Base-by-base conservation (phyloP, 352 stramenopile genomes). In the Globisporangium perplexum region DNA sequence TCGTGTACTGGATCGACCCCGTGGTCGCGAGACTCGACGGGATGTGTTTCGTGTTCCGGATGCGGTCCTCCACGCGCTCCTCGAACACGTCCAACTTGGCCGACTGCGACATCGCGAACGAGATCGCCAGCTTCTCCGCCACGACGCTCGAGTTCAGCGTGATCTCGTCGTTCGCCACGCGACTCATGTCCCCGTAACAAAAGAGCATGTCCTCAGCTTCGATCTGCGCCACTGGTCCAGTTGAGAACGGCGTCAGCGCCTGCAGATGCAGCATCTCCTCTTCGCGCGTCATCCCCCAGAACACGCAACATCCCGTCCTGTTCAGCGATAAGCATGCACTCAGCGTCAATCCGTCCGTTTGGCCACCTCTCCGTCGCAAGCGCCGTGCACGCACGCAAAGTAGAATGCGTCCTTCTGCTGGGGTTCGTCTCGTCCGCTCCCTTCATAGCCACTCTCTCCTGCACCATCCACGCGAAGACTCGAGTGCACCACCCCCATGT, bases 41-140 rank as follows among this genome's bases (percentile, higher is more conserved):
- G 42, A 97, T 96, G 47, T 93, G 77, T 55, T 83, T 84, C 26
- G 84, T 93, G 30, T 78, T 86, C 38, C 74, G 75, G 43, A 95
- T 96, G 12, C 77, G 84, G 15, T 86, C 64, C 57, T 96, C 83
- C 36, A 96, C 83, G 45, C 82, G 80, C 48, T 83, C 80, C 62
- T 98, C 93, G 65, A 97, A 97, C 6, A 96, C 84, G 44, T 94
- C 85, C 17, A 98, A 69, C 54, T 96, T 96, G 26, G 83, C 83
- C 17, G 85, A 97, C 66, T 98, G 93, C 8, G 90, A 78, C 71
- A 98, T 86, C 12, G 92, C 89, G 63, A 96, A 97, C 14, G 78
- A 93, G 12, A 97, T 76, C 20, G 89, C 86, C 6, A 98, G 80
- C 60, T 94, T 96, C 65, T 98, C 90, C 2, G 78, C 71, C 35